phyloP scores from a whole-genome alignment of 1,139 yeast species.

The Yamadazyma atlantica region DNA sequence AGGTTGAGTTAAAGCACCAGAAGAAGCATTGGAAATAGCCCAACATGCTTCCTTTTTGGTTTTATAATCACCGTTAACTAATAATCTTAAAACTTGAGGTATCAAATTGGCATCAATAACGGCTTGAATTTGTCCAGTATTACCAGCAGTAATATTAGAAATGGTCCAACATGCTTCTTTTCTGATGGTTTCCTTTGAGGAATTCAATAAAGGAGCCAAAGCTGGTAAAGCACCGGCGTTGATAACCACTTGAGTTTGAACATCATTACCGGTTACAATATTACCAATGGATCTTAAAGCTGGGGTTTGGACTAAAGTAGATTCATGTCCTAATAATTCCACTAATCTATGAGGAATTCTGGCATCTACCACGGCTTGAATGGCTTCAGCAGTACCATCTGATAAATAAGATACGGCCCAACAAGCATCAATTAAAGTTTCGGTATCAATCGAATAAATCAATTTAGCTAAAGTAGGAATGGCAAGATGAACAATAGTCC shows the following conservation, averaged over 20 bases:
- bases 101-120: slow-evolving; percentile 92
- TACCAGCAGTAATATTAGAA: slow-evolving; percentile 97
- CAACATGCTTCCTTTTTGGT: slow-evolving; percentile 99
- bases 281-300: slow-evolving; percentile 97
- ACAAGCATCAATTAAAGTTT: slow-evolving; percentile 94
- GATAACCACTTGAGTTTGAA: slow-evolving; percentile 92
- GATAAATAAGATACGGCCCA: slow-evolving; percentile 97
- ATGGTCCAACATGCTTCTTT: slow-evolving; percentile 99
- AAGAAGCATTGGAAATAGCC: slow-evolving; percentile 97
- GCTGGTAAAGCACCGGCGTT: slow-evolving; percentile 92
- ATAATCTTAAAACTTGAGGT: slow-evolving; percentile 85
- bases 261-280: slow-evolving; percentile 94
- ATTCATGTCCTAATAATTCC: slow-evolving; percentile 80
- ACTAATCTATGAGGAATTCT: slow-evolving; percentile 94
- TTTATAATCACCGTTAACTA: slow-evolving; percentile 85
- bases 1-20: slow-evolving; percentile 91
- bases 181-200: slow-evolving; percentile 88
- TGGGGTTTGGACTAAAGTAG: slow-evolving; percentile 91
- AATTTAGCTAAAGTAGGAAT: slow-evolving; percentile 90
- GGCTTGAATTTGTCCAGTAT: slow-evolving; percentile 91
- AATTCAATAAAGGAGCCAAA: slow-evolving; percentile 72
- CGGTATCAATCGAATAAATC: slow-evolving; percentile 86
- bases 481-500: slow-evolving; percentile 83
- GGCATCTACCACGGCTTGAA: slow-evolving; percentile 95
- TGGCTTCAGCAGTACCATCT: slow-evolving; percentile 90